Evolutionary conservation across 768 basidiomycete genomes (phyloP).

Genomic region (Rhodosporidiobolus odoratus): DNA sequence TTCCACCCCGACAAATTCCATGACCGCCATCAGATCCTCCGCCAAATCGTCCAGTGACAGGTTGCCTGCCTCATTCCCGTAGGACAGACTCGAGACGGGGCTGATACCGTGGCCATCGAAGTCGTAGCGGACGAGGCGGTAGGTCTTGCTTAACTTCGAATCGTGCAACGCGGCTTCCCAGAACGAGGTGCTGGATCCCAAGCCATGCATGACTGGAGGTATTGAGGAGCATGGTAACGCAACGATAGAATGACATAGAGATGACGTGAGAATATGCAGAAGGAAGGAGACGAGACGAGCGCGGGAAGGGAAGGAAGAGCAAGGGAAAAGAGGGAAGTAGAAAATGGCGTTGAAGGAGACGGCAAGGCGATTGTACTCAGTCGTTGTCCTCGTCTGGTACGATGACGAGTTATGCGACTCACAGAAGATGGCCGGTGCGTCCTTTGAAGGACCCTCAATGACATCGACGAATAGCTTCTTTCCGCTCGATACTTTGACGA

Average conservation of each 20-base stretch:
- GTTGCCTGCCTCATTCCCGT: background rate
- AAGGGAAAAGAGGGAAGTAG: background rate
- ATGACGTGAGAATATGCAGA: no score
- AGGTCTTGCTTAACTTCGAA: background rate
- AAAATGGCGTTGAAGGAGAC: background rate
- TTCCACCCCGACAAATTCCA: background rate
- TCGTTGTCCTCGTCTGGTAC: background rate
- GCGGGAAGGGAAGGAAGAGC: background rate
- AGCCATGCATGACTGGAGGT: conserved; percentile 35
- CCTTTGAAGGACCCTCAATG: background rate
- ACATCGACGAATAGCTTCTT: conserved; percentile 31
- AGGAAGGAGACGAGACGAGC: no score
- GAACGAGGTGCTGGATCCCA: conserved; percentile 27
- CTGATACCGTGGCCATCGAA: conserved; percentile 27
- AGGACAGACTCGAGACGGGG: conserved; percentile 7
- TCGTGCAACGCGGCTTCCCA: conserved; percentile 9
- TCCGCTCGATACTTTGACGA: background rate
- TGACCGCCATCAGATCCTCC: conserved; percentile 21
- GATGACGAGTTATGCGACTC: background rate
- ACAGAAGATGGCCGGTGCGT: conserved; percentile 24
- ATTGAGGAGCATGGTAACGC: no score
- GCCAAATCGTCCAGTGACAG: conserved; percentile 15
- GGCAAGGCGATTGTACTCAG: background rate
- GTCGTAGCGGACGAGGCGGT: conserved; percentile 29
- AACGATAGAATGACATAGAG: no score